Percentiles rank a stretch among this genome's conserved stretches.
These are phyloP conservation scores for Carex parvula DNA, from an alignment of 176 grass and related monocot genomes.

Conservation along the genomic window DNA sequence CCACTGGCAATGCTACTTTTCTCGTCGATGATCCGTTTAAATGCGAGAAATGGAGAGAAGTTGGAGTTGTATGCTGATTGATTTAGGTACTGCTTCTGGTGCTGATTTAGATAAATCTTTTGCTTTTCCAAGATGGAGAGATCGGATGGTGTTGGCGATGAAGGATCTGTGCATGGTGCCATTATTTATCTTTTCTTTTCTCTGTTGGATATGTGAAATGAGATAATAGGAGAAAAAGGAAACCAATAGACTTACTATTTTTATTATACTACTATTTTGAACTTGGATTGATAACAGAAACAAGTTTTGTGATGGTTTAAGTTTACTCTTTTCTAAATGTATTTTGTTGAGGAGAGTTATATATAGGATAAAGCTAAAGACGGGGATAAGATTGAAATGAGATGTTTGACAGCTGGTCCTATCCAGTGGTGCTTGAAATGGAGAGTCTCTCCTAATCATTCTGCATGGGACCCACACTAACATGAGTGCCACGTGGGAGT, in stretches of 20 bases:
- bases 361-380: neutral
- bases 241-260: neutral
- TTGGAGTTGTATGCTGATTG: slow-evolving; percentile 28
- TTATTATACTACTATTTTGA: neutral
- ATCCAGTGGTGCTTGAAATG: slow-evolving; percentile 16
- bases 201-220: neutral
- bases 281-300: neutral
- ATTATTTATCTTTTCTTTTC: slow-evolving; percentile 28
- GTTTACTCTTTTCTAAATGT: neutral
- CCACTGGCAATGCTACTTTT: neutral
- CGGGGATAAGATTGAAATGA: slow-evolving; percentile 24
- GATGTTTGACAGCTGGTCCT: neutral
- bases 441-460: slow-evolving; percentile 26
- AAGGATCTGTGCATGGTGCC: slow-evolving; percentile 45
- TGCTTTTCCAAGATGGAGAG: slow-evolving; percentile 35
- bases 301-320: slow-evolving; percentile 3
- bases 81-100: slow-evolving; percentile 22
- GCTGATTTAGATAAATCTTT: slow-evolving; percentile 25
- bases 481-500: slow-evolving; percentile 50
- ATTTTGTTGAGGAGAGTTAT: slow-evolving; percentile 11
- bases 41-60: neutral
- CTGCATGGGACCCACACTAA: slow-evolving; percentile 25
- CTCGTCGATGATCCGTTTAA: slow-evolving; percentile 2
- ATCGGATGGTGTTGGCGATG: slow-evolving; percentile 21
- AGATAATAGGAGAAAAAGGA: neutral